These are phyloP conservation scores for Graphiopsis chlorocephala DNA, from an alignment of 2,329 filamentous ascomycete species.

Conservation along the genomic window DNA sequence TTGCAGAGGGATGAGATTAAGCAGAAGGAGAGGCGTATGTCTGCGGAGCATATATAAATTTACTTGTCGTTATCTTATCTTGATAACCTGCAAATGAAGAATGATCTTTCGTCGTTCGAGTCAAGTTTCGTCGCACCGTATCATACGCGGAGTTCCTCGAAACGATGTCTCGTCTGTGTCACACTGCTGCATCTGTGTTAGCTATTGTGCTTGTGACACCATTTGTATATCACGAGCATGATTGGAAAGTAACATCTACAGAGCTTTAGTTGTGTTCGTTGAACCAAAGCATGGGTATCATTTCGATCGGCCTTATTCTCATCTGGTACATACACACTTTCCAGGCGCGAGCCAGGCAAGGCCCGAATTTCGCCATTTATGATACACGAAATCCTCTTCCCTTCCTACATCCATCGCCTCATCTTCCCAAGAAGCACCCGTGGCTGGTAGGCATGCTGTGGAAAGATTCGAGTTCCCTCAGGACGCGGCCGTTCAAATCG, in stretches of 20 bases:
- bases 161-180: not conserved
- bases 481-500: not conserved
- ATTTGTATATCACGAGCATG: not conserved
- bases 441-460: not conserved
- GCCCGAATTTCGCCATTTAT: not conserved
- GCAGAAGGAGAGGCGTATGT: conserved; percentile 14
- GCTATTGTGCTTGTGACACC: not conserved
- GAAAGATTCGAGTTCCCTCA: not conserved
- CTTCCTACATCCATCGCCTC: not conserved
- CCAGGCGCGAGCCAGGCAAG: not conserved
- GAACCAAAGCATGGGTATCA: conserved; percentile 6
- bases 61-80: not conserved
- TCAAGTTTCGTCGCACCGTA: not conserved
- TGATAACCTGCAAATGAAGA: not conserved
- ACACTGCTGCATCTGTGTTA: not conserved
- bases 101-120: not conserved
- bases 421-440: not conserved
- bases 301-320: not conserved
- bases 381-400: not conserved
- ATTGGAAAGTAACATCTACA: not conserved
- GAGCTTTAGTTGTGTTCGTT: not conserved
- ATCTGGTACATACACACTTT: not conserved
- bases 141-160: not conserved
- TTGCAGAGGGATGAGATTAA: conserved; percentile 10
- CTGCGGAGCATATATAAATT: conserved; percentile 2